Evolutionary conservation across 352 stramenopile species (phyloP).

Genomic region (Pythium scleroteichum): DNA sequence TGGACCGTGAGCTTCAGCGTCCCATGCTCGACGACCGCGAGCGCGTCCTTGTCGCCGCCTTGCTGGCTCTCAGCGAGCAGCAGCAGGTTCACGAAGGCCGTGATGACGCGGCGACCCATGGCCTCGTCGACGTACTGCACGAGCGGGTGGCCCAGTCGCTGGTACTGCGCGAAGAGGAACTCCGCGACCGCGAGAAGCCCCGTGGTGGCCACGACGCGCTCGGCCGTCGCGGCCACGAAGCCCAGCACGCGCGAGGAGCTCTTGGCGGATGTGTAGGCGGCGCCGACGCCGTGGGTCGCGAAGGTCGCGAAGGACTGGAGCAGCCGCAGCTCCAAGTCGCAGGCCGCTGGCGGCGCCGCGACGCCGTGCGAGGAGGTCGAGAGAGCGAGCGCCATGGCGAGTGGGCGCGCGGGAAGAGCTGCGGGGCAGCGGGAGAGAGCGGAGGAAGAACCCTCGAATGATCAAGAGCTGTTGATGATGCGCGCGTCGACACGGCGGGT

Average conservation of each 20-base stretch:
- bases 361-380: no score
- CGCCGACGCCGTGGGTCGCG: constrained; percentile 37
- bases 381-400: no score
- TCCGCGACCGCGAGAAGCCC: constrained; percentile 41
- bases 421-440: no score
- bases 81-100: constrained; percentile 50
- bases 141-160: constrained; percentile 51
- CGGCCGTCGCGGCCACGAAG: constrained; percentile 48
- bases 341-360: neutral
- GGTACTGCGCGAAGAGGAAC: constrained; percentile 62
- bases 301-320: constrained; percentile 56
- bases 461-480: no score
- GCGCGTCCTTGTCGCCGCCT: neutral
- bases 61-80: constrained; percentile 47
- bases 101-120: constrained; percentile 61
- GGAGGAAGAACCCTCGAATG: no score
- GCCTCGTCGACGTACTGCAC: constrained; percentile 63
- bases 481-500: no score
- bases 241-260: constrained; percentile 44
- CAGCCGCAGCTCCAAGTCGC: constrained; percentile 60
- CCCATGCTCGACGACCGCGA: constrained; percentile 27
- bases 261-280: constrained; percentile 54
- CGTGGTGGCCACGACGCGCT: constrained; percentile 41
- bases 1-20: constrained; percentile 40
- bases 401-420: no score